These are phyloP conservation scores for Cicer chorassanicum DNA, from an alignment of 306 rosid species.

Conservation along the genomic window DNA sequence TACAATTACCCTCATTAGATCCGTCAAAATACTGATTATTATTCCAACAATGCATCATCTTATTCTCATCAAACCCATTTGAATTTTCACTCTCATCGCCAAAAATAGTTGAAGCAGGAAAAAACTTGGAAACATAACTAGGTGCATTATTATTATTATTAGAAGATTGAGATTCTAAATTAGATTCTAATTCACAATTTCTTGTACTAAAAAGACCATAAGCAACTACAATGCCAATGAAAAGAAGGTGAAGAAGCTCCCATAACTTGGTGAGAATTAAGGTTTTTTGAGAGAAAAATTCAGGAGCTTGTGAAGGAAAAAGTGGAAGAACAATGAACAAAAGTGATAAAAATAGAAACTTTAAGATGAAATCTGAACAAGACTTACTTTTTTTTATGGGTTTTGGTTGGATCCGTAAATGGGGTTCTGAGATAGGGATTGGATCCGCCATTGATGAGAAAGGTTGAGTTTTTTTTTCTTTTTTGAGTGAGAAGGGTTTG, in stretches of 20 bases:
- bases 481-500: conserved; percentile 34
- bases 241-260: conserved; percentile 82
- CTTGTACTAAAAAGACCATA: conserved; percentile 81
- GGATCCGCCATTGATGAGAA: conserved; percentile 65
- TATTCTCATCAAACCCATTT: conserved; percentile 59
- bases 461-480: conserved; percentile 13
- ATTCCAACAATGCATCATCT: conserved; percentile 51
- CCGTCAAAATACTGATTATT: conserved; percentile 53
- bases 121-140: conserved; percentile 68
- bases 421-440: conserved; percentile 56
- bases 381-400: conserved; percentile 61
- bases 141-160: conserved; percentile 39
- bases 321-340: conserved; percentile 58
- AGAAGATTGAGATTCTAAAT: conserved; percentile 46
- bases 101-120: conserved; percentile 60
- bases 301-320: conserved; percentile 95
- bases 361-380: conserved; percentile 55
- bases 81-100: conserved; percentile 60
- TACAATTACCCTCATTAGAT: conserved; percentile 40
- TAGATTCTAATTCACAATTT: conserved; percentile 60
- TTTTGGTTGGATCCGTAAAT: conserved; percentile 48
- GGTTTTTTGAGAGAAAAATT: conserved; percentile 57
- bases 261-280: conserved; percentile 62
- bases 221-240: conserved; percentile 85
- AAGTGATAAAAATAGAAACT: conserved; percentile 57